Evolutionary conservation across 2,329 filamentous ascomycete species (phyloP).

Genomic region (Sporothrix globosa): DNA sequence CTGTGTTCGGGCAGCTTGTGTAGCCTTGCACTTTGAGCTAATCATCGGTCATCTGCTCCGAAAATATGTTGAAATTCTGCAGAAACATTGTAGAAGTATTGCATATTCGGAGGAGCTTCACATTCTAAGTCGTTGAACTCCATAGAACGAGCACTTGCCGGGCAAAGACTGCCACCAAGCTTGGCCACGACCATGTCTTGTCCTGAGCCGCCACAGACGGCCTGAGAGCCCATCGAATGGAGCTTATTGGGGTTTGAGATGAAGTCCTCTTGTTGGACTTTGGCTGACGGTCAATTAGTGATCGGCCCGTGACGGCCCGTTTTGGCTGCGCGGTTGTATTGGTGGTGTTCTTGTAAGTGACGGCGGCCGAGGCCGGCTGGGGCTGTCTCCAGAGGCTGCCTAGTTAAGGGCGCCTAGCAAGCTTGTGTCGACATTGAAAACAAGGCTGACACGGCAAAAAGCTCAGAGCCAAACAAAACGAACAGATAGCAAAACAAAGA

Average conservation of each 20-base stretch:
- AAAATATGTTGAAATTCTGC: not conserved
- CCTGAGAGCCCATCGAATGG: not conserved
- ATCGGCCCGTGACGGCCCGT: constrained; percentile 7
- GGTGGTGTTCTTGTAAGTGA: not conserved
- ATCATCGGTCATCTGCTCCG: not conserved
- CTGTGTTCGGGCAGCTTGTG: not conserved
- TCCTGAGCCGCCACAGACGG: not conserved
- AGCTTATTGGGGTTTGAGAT: not conserved
- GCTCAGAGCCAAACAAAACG: too few relatives aligned
- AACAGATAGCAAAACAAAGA: not conserved
- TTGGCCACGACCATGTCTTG: not conserved
- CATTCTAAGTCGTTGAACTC: not conserved
- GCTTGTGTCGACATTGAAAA: not conserved
- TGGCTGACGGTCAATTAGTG: not conserved
- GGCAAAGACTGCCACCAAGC: not conserved
- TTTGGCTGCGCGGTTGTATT: constrained; percentile 6
- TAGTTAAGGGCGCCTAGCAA: not conserved
- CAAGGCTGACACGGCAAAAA: not conserved
- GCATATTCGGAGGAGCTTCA: not conserved
- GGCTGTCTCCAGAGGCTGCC: not conserved
- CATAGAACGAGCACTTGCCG: not conserved
- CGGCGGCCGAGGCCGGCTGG: not conserved
- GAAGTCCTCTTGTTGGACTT: not conserved
- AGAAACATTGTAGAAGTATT: not conserved
- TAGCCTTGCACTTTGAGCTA: not conserved